Conservation (phyloP, 768 basidiomycete species). For the Lyophyllum semitale region DNA sequence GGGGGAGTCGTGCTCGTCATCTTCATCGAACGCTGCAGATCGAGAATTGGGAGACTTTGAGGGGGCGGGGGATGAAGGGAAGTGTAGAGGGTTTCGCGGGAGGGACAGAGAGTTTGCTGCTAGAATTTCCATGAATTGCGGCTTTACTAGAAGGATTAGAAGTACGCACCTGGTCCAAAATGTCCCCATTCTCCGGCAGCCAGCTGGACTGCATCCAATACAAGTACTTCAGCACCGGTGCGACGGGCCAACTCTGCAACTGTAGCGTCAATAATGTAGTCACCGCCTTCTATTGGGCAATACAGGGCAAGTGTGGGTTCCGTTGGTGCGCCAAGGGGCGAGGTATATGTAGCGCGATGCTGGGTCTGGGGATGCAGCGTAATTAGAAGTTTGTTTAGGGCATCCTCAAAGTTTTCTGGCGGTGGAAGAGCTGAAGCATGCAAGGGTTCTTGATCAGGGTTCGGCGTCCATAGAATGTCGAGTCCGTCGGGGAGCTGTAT, state of each 20-base stretch:
- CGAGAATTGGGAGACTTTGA: constrained; percentile 21
- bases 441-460: constrained; percentile 35
- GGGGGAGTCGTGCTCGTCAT: constrained; percentile 39
- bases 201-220: constrained; percentile 81
- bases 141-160: background rate
- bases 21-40: constrained; percentile 45
- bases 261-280: constrained; percentile 78
- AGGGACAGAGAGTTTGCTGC: constrained; percentile 72
- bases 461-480: constrained; percentile 68
- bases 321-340: constrained; percentile 51
- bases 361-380: constrained; percentile 83
- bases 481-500: constrained; percentile 56
- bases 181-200: constrained; percentile 88
- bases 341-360: constrained; percentile 64
- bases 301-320: constrained; percentile 88
- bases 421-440: constrained; percentile 56
- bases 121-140: constrained; percentile 27
- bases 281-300: constrained; percentile 85
- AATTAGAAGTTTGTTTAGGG: constrained; percentile 72
- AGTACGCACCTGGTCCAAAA: constrained; percentile 70
- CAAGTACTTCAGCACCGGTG: constrained; percentile 78
- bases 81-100: constrained; percentile 77
- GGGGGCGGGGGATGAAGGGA: constrained; percentile 37
- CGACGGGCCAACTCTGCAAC: constrained; percentile 75
- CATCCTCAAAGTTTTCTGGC: constrained; percentile 74